phyloP scores from a whole-genome alignment of 352 stramenopile species.

The Blastocystis sp. region DNA sequence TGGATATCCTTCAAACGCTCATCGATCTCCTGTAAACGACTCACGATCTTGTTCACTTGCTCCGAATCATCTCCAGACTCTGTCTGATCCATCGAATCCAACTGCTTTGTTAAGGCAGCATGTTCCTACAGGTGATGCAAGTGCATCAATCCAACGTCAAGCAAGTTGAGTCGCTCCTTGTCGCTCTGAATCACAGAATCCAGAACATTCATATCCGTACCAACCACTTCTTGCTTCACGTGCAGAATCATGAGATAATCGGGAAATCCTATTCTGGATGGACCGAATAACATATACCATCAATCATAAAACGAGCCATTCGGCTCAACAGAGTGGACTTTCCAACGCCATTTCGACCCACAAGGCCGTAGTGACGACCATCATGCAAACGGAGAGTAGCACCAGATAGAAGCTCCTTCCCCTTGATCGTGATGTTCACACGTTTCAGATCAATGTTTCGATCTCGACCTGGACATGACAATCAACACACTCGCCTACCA shows the following conservation, averaged over 20 bases:
- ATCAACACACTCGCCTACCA: neutral
- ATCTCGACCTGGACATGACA: neutral
- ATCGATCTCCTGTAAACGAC: slow-evolving; percentile 80
- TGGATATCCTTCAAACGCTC: slow-evolving; percentile 74
- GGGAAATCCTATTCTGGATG: neutral
- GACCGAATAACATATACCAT: neutral
- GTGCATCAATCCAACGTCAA: neutral
- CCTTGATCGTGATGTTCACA: slow-evolving; percentile 45
- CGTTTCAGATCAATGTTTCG: slow-evolving; percentile 53
- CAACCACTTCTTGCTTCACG: slow-evolving; percentile 52
- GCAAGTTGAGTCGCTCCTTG: slow-evolving; percentile 37
- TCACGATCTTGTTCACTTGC: slow-evolving; percentile 65
- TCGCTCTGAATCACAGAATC: slow-evolving; percentile 37
- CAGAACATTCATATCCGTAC: neutral
- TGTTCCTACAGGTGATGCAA: slow-evolving; percentile 15
- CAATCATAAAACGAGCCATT: slow-evolving; percentile 64
- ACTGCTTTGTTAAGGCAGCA: neutral
- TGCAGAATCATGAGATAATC: slow-evolving; percentile 52
- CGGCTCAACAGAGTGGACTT: slow-evolving; percentile 72
- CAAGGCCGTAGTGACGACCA: slow-evolving; percentile 65
- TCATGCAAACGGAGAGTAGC: slow-evolving; percentile 53
- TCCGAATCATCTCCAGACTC: neutral
- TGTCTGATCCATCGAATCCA: neutral
- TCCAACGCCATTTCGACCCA: slow-evolving; percentile 73
- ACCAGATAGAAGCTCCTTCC: slow-evolving; percentile 19